Percentiles rank a stretch among this genome's conserved stretches.
Conservation (phyloP, 2,329 filamentous ascomycete genomes). For the Calonectria pseudoturangicola region DNA sequence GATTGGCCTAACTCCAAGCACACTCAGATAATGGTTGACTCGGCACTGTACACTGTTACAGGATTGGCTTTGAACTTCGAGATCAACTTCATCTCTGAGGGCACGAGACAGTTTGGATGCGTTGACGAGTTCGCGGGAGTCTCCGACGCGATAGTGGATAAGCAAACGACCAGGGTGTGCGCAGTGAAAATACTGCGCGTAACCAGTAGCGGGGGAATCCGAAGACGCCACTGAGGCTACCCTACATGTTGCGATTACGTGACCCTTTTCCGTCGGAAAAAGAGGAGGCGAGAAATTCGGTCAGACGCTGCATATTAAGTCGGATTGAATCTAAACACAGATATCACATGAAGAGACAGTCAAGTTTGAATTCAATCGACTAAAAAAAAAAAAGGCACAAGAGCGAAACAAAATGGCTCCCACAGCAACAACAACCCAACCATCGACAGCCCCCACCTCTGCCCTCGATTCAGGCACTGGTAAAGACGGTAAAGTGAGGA, state of each 20-base stretch:
- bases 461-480: constrained; percentile 40
- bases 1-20: no score
- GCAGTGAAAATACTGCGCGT: neutral
- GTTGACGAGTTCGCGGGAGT: neutral
- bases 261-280: neutral
- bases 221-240: constrained; percentile 11
- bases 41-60: no score
- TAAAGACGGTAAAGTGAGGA: constrained; percentile 42
- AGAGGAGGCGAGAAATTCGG: constrained; percentile 12
- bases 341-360: neutral
- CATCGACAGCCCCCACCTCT: constrained; percentile 24
- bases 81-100: neutral
- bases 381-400: neutral
- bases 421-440: constrained; percentile 32
- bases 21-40: neutral
- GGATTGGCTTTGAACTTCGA: no score
- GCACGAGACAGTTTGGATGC: neutral
- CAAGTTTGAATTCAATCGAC: neutral
- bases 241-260: constrained; percentile 22
- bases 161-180: neutral
- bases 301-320: constrained; percentile 2
- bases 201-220: constrained; percentile 13
- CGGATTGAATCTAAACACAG: neutral
- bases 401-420: constrained; percentile 39
- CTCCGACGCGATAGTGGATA: neutral